Percentiles rank a stretch among this genome's conserved stretches.
Evolutionary conservation across 768 basidiomycete genomes (phyloP).

Genomic region (Antrodiella citrinella): DNA sequence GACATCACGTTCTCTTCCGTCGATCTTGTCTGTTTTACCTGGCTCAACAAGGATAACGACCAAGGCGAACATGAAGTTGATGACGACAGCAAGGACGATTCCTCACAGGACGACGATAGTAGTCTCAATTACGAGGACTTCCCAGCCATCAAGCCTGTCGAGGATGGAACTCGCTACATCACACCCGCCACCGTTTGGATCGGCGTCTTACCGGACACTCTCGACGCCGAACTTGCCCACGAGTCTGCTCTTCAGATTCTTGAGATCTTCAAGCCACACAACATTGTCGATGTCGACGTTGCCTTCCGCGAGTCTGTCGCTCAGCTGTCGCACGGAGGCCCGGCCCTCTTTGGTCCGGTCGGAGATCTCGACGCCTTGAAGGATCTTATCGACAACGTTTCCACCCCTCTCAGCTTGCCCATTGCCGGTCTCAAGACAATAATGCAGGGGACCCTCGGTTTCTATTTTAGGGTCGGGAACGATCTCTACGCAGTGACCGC

Average conservation of each 20-base stretch:
- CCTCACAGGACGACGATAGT: no score
- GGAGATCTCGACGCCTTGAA: conserved; percentile 20
- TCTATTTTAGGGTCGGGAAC: conserved; percentile 25
- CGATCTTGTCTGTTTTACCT: conserved; percentile 14
- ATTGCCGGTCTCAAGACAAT: conserved; percentile 27
- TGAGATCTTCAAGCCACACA: conserved; percentile 11
- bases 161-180: no score
- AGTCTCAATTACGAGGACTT: no score
- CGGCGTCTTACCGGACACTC: conserved; percentile 18
- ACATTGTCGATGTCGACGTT: conserved; percentile 14
- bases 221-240: conserved; percentile 14
- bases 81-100: no score
- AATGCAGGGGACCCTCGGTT: conserved; percentile 29
- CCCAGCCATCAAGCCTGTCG: no score
- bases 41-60: conserved; percentile 6
- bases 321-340: conserved; percentile 9
- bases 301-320: conserved; percentile 16
- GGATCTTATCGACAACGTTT: conserved; percentile 25
- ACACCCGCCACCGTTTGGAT: conserved; percentile 18
- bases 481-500: conserved; percentile 27
- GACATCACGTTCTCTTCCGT: conserved; percentile 8
- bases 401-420: conserved; percentile 28
- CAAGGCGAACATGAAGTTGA: conserved; percentile 7
- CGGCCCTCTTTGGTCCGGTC: conserved; percentile 15
- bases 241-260: conserved; percentile 13